A percentile compares a stretch with the other conserved stretches of the same genome.
These are phyloP conservation scores for Biscutella laevigata DNA, from an alignment of 441 rosid species.

Conservation along the genomic window DNA sequence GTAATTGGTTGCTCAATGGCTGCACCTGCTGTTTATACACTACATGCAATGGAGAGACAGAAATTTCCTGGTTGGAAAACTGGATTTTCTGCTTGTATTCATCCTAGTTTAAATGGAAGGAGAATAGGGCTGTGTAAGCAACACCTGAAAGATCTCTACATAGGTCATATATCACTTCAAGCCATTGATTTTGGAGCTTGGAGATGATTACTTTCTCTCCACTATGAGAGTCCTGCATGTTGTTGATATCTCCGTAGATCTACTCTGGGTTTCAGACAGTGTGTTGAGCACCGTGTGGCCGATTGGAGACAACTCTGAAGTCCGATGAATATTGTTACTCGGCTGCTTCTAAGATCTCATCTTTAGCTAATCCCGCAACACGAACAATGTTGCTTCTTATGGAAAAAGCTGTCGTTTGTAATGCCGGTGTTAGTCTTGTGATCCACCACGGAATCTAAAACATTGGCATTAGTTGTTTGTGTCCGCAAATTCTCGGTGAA, in stretches of 20 bases:
- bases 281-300: neutral
- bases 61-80: slow-evolving; percentile 94
- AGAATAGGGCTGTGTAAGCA: slow-evolving; percentile 66
- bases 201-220: slow-evolving; percentile 30
- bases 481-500: slow-evolving; percentile 9
- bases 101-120: slow-evolving; percentile 74
- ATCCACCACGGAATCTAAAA: neutral
- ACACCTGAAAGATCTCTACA: slow-evolving; percentile 60
- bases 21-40: slow-evolving; percentile 68
- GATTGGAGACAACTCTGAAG: neutral
- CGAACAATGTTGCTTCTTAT: too few species aligned
- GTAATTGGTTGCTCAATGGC: slow-evolving; percentile 54
- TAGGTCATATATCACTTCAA: slow-evolving; percentile 75
- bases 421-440: too few species aligned
- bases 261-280: slow-evolving; percentile 11
- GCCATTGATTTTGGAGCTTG: slow-evolving; percentile 73
- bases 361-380: too few species aligned
- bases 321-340: neutral
- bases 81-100: slow-evolving; percentile 75
- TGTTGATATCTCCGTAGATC: neutral
- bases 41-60: slow-evolving; percentile 90
- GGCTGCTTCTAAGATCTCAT: too few species aligned
- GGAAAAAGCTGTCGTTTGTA: too few species aligned
- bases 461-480: slow-evolving; percentile 6
- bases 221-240: slow-evolving; percentile 8